These are phyloP conservation scores for Pythium volutum DNA, from an alignment of 352 stramenopile genomes.

Conservation along the genomic window DNA sequence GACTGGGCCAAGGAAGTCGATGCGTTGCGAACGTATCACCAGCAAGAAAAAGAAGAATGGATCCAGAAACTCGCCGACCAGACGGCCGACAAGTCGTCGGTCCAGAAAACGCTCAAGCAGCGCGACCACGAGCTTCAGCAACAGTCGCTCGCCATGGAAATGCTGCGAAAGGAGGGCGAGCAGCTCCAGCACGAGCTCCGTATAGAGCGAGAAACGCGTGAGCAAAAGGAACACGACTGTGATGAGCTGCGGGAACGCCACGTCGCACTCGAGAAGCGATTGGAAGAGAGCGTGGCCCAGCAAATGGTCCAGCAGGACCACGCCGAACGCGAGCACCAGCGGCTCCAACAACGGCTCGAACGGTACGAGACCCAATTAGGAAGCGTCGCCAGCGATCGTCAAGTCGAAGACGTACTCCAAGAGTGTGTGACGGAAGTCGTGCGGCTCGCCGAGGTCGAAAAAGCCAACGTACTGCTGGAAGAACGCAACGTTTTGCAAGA, in stretches of 20 bases:
- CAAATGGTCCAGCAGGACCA: conserved; percentile 25
- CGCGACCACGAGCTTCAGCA: conserved; percentile 36
- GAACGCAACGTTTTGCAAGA: conserved; percentile 72
- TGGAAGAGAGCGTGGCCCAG: conserved; percentile 25
- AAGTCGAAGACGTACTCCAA: conserved; percentile 54
- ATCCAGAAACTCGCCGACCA: conserved; percentile 64
- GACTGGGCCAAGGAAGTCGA: conserved; percentile 41
- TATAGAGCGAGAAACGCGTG: conserved; percentile 26
- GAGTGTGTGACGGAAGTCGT: conserved; percentile 58
- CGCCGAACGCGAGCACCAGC: conserved; percentile 32
- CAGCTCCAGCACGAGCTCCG: conserved; percentile 38
- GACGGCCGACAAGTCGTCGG: conserved; percentile 45
- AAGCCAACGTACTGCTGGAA: conserved; percentile 49
- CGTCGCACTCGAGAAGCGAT: conserved; percentile 28
- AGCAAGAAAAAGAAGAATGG: conserved; percentile 54
- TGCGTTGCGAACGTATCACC: conserved; percentile 30
- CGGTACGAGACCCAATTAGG: conserved; percentile 63
- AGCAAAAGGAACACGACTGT: conserved; percentile 27
- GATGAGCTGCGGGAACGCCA: conserved; percentile 26
- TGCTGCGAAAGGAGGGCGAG: conserved; percentile 45
- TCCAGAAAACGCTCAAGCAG: conserved; percentile 56
- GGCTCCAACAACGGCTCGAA: conserved; percentile 40
- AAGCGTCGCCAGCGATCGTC: conserved; percentile 34
- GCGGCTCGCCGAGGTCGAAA: conserved; percentile 55
- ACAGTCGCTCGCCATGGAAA: conserved; percentile 34